Evolutionary conservation across 306 rosid species (phyloP), one percentile per base, ranked within the genome.

Genomic region (Arachis stenosperma): DNA sequence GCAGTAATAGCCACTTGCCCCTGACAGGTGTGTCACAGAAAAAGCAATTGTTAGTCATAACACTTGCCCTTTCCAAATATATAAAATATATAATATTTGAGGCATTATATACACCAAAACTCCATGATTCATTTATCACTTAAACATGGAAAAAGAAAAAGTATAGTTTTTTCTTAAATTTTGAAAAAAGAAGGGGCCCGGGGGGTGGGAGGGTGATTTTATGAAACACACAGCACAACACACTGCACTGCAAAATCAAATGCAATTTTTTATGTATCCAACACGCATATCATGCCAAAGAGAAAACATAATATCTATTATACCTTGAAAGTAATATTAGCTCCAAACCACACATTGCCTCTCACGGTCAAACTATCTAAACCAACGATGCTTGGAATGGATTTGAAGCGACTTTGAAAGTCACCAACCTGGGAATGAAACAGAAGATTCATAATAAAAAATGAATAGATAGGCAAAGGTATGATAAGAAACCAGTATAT

Each of bases 261-360:
- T 55, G 12, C 17, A 10, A 41, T 12, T 52, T 41, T 47, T 29
- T 59, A 80, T 44, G 46, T 39, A 48, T 71, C 53, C 55, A 9
- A 60, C 7, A 60, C 56, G 69, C 46, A 9, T 22, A 22, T 17
- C 13, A 43, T 53, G 73, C 61, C 14, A 6, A 51, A 41, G 43
- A 69, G 46, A 37, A 59, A 75, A 65, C 14, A 62, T 46, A 71
- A 63, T 22, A 68, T 48, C n/a, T 27, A 43, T 37, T 64, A 58
- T 89, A 91, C 96, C 97, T 91, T 87, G 7, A 86, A 81, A 50
- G 85, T 80, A 56, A 89, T 75, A 65, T 82, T 83, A 50, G 84
- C 67, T 66, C 97, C 96, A 81, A 91, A 89, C 90, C 96, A 86
- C 44, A 87, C 96, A 58, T 91, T 92, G 58, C 97, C 97, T 15